Evolutionary conservation across 768 basidiomycete genomes (phyloP).

Genomic region (Tylopilus felleus): DNA sequence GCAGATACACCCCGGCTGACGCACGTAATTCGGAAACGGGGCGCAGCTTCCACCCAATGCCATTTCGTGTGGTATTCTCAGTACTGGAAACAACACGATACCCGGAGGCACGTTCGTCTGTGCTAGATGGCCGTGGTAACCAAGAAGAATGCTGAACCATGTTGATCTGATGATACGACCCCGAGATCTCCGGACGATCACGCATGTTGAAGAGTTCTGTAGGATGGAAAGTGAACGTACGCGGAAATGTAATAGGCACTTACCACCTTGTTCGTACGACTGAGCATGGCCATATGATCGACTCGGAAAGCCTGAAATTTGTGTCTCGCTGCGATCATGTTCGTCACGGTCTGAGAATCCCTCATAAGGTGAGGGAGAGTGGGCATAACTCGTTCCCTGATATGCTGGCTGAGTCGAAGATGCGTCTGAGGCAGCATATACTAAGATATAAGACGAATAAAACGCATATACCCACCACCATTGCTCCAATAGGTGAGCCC

Average conservation of each 20-base stretch:
- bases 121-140: neutral
- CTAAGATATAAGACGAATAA: neutral
- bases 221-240: neutral
- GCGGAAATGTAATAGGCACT: neutral
- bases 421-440: slow-evolving; percentile 31
- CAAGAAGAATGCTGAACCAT: neutral
- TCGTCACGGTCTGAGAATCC: neutral
- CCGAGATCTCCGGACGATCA: neutral
- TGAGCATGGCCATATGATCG: neutral
- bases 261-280: neutral
- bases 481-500: slow-evolving; percentile 7
- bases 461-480: slow-evolving; percentile 29
- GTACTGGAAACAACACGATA: neutral
- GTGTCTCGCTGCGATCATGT: neutral
- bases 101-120: neutral
- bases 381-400: slow-evolving; percentile 3
- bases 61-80: slow-evolving; percentile 31
- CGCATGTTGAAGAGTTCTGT: slow-evolving; percentile 2
- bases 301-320: neutral
- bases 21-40: slow-evolving; percentile 73
- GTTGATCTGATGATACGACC: neutral
- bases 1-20: slow-evolving; percentile 12
- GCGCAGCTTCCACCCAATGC: slow-evolving; percentile 51
- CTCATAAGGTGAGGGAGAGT: slow-evolving; percentile 2
- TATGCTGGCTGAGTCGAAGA: slow-evolving; percentile 37